These are phyloP conservation scores for Arabidopsis lyrata DNA, from an alignment of 441 rosid genomes.

Conservation along the genomic window DNA sequence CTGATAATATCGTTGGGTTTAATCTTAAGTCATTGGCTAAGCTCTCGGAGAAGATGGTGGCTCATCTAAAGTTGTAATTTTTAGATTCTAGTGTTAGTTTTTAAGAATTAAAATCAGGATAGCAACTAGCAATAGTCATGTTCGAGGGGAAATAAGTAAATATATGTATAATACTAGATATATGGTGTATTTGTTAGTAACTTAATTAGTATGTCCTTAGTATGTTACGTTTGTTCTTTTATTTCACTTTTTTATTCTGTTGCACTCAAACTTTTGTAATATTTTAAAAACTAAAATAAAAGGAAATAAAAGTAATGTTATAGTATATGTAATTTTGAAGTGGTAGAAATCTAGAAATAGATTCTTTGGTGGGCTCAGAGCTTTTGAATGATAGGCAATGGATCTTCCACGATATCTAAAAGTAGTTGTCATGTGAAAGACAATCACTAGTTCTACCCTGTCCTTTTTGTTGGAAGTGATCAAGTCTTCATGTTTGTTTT, in stretches of 20 bases:
- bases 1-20: conserved; percentile 54
- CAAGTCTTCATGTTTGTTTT: too few species aligned
- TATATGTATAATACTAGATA: not conserved
- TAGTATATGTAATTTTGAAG: not conserved
- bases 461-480: too few species aligned
- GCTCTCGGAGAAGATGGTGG: conserved; percentile 48
- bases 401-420: not conserved
- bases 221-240: not conserved
- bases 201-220: not conserved
- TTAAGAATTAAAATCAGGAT: not conserved
- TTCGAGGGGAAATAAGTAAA: not conserved
- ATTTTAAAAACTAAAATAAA: not conserved
- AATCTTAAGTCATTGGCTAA: conserved; percentile 55
- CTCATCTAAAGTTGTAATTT: not conserved
- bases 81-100: not conserved
- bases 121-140: not conserved
- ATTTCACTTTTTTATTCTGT: not conserved
- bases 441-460: not conserved
- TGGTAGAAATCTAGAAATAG: not conserved
- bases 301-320: not conserved
- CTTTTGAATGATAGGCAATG: not conserved
- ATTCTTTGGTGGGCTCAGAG: not conserved
- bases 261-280: not conserved
- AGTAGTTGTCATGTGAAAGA: not conserved
- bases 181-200: not conserved